Evolutionary conservation across 352 stramenopile genomes (phyloP).

Genomic region (Saprolegnia diclina): DNA sequence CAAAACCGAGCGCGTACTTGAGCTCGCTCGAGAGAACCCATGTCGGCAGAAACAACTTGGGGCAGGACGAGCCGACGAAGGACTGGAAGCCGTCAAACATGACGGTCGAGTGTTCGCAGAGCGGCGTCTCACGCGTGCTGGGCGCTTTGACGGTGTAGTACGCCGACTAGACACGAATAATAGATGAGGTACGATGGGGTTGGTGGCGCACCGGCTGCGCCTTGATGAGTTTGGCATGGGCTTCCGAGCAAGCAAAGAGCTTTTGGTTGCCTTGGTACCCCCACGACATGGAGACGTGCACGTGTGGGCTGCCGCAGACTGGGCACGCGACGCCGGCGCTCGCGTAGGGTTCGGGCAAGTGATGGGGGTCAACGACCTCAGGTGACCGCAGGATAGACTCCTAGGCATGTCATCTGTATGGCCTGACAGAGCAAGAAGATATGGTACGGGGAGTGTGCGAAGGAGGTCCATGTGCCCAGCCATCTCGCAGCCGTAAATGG

Average conservation of each 20-base stretch:
- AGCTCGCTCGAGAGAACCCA: slow-evolving; percentile 55
- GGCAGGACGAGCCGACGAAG: slow-evolving; percentile 50
- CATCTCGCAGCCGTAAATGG: slow-evolving; percentile 78
- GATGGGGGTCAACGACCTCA: background rate
- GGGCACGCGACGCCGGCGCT: slow-evolving; percentile 43
- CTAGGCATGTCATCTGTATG: background rate
- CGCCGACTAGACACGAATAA: background rate
- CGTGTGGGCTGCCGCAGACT: slow-evolving; percentile 53
- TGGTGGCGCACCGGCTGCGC: slow-evolving; percentile 34
- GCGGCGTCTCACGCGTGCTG: background rate
- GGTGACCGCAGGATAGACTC: background rate
- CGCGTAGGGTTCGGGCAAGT: slow-evolving; percentile 10
- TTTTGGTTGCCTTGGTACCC: slow-evolving; percentile 59
- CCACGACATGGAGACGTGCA: slow-evolving; percentile 62
- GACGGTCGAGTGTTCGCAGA: slow-evolving; percentile 12
- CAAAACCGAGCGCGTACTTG: slow-evolving; percentile 73
- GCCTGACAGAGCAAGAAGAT: background rate
- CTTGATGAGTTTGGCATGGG: slow-evolving; percentile 47
- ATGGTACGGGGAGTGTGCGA: slow-evolving; percentile 55
- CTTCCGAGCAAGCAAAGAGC: slow-evolving; percentile 64
- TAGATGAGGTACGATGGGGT: background rate
- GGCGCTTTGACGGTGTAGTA: background rate
- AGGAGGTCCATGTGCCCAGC: slow-evolving; percentile 69
- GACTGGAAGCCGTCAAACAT: slow-evolving; percentile 83
- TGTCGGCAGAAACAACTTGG: slow-evolving; percentile 68